Evolutionary conservation across 495 filamentous ascomycete genomes (phyloP), one percentile per base, ranked within the genome.

Genomic region (Cladorrhinum samala): DNA sequence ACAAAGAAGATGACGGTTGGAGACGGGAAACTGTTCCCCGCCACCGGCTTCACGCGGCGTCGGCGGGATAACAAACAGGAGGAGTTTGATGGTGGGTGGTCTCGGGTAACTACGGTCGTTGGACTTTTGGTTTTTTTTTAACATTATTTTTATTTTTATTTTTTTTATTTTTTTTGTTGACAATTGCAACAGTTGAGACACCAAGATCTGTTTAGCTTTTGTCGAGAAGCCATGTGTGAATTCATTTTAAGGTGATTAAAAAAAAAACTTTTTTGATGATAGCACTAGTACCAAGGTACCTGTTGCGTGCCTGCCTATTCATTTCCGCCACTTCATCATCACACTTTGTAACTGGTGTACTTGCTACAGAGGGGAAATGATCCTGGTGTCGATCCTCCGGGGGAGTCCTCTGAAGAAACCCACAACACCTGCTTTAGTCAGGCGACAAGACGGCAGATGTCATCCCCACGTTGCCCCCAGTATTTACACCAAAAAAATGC

Each of bases 91-190:
- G 55, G 55, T 40, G 50, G 30, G 18, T 16, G 38, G 30, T 50
- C 48, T 55, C 57, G 57, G 57, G 40, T 55, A 55, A 55, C 14
- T 50, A 37, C 52, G 44, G 57, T 52, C 27, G 49, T 27, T 46
- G 48, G 23, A 17, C 20, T 43, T 14, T 9, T 9, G 24, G 27
- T n/a, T n/a, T n/a, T n/a, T n/a, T n/a, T n/a, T n/a, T n/a, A n/a
- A n/a, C n/a, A n/a, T n/a, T n/a, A n/a, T n/a, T n/a, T n/a, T n/a
- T n/a, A n/a, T n/a, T n/a, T n/a, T n/a, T n/a, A n/a, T n/a, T n/a
- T n/a, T n/a, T n/a, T n/a, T n/a, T n/a, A n/a, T n/a, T n/a, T n/a
- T n/a, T n/a, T n/a, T n/a, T n/a, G n/a, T n/a, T n/a, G n/a, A n/a
- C n/a, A n/a, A n/a, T n/a, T n/a, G n/a, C n/a, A n/a, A 33, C 27